A percentile compares a stretch with the other conserved stretches of the same genome.
phyloP scores from a whole-genome alignment of 2,329 filamentous ascomycete genomes.

The Plenodomus biglobosus region DNA sequence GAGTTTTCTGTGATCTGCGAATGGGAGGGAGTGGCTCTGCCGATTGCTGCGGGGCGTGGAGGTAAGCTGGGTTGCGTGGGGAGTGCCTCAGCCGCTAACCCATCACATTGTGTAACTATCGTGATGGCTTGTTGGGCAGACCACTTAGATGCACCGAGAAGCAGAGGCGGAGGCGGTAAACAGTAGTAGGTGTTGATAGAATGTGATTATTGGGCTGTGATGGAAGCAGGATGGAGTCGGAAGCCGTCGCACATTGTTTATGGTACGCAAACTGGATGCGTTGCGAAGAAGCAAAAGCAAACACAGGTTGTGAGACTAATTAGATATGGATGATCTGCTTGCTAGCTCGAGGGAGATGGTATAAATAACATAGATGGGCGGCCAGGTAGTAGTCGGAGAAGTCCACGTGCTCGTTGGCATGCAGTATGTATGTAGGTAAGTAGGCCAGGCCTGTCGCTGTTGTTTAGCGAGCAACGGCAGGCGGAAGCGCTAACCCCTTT shows the following conservation, averaged over 20 bases:
- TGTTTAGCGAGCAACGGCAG: conserved; percentile 1
- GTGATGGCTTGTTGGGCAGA: conserved; percentile 4
- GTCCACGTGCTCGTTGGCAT: not conserved
- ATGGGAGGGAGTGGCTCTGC: not conserved
- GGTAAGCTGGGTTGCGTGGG: conserved; percentile 3
- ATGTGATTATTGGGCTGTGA: no score
- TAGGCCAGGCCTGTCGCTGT: not conserved
- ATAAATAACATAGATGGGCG: not conserved
- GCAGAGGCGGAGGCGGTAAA: not conserved
- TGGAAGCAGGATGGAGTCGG: no score
- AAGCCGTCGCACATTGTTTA: no score
- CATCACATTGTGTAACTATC: conserved; percentile 12
- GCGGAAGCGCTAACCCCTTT: not conserved
- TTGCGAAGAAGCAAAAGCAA: no score
- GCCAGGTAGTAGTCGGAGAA: no score
- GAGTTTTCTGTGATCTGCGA: conserved; percentile 14
- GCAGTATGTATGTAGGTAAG: not conserved
- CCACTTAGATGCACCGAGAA: not conserved
- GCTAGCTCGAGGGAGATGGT: no score
- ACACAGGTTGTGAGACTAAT: no score
- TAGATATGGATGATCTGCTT: no score
- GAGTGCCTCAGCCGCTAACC: conserved; percentile 6
- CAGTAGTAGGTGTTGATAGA: not conserved
- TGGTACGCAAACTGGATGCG: no score
- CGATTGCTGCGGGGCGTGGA: conserved; percentile 1